These are phyloP conservation scores for Neoboletus subvelutipes DNA, from an alignment of 768 basidiomycete genomes.

Conservation along the genomic window DNA sequence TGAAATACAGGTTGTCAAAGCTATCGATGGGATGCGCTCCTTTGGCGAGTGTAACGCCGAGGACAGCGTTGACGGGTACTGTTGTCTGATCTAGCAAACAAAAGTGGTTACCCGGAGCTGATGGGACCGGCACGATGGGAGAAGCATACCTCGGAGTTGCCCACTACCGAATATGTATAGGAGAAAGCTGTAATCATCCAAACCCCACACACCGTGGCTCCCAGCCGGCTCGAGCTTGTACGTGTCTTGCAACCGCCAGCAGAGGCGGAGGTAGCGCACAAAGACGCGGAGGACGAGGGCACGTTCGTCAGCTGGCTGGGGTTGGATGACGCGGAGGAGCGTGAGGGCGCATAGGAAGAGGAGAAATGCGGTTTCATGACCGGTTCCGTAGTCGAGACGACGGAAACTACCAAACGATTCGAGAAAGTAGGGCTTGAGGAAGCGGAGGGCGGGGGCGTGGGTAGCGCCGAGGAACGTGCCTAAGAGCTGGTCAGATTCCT, in stretches of 20 bases:
- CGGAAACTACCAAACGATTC: conserved; percentile 87
- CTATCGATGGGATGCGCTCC: conserved; percentile 21
- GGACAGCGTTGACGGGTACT: conserved; percentile 63
- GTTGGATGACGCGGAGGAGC: conserved; percentile 64
- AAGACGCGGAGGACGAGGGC: conserved; percentile 61
- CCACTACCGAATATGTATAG: conserved; percentile 90
- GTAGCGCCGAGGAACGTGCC: conserved; percentile 46
- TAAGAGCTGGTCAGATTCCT: conserved; percentile 59
- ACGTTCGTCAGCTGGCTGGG: conserved; percentile 61
- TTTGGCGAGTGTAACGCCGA: conserved; percentile 47
- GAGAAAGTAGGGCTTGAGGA: conserved; percentile 75
- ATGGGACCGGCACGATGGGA: neutral
- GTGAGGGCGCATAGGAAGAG: conserved; percentile 72
- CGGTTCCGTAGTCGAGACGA: conserved; percentile 95
- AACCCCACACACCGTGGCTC: conserved; percentile 96
- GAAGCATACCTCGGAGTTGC: conserved; percentile 70
- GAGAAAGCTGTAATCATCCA: conserved; percentile 90
- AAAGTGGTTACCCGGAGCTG: conserved; percentile 3
- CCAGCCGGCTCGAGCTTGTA: conserved; percentile 95
- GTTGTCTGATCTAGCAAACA: conserved; percentile 52
- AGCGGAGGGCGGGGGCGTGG: conserved; percentile 48
- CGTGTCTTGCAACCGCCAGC: conserved; percentile 83
- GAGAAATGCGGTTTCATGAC: conserved; percentile 89
- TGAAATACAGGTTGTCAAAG: conserved; percentile 74
- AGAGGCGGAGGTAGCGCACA: conserved; percentile 74